Evolutionary conservation across 148 eudicot genomes (phyloP), one percentile per base, ranked within the genome.

Genomic region (Chenopodium formosanum): DNA sequence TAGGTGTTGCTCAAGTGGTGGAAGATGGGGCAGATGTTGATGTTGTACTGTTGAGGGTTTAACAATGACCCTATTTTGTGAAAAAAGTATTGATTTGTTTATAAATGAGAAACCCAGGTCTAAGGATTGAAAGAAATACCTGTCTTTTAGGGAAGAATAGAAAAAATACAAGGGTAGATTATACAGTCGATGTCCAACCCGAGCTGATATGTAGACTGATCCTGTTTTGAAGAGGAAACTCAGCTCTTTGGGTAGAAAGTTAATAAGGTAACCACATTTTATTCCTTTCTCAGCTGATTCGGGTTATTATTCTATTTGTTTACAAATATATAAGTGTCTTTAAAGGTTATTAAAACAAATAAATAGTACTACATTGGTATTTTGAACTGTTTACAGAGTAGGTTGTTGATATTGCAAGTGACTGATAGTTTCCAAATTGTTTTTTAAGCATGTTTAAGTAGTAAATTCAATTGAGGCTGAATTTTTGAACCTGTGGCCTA

Each of bases 91-190:
- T 27, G 27, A 27, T 27, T 27, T 27, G 27, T 27, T 27, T 27
- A 27, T 27, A 27, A 27, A 27, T 27, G 27, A 27, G 0, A 27
- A 27, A 27, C 27, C 0, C 27, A 27, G 27, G 27, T 27, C 27
- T 27, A 94, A 91, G 68, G 97, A 96, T 78, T 96, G 98, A 98
- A 91, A 84, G 72, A 94, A 78, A 66, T 96, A 92, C 75, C 84
- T 96, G 89, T 88, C 92, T 63, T 94, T 92, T 66, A 86, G 98
- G 76, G 96, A 96, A 31, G 99, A 96, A 64, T 96, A 98, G 98
- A 91, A 88, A 69, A 96, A 90, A 65, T 94, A 96, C 69, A 85
- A 94, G 81, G 90, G 90, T 76, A 75, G 81, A 52, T 96, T 96
- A 69, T 96, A 96, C 78, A 84, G 52, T 65, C 91, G 92, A 31